Conservation (phyloP, 73 alveolate species). For the Tetrahymena borealis region DNA sequence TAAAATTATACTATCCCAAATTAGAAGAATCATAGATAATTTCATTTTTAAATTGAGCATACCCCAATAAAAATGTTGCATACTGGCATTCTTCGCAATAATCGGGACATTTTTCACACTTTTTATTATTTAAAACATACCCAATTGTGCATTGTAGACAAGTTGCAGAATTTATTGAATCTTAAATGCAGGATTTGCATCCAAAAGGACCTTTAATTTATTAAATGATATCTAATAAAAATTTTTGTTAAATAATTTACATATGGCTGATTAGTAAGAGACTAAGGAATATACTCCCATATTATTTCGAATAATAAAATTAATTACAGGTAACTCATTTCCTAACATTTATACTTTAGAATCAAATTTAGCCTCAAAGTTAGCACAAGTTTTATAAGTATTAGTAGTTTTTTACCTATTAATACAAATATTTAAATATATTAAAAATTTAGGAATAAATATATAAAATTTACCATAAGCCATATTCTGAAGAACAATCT, state of each 20-base stretch:
- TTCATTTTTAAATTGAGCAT: not conserved
- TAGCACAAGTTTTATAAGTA: not conserved
- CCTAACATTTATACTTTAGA: not conserved
- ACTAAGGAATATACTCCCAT: not conserved
- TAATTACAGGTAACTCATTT: not conserved
- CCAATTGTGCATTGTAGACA: not conserved
- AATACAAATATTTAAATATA: not conserved
- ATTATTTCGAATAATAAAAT: not conserved
- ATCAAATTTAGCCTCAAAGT: not conserved
- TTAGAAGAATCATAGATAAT: not conserved
- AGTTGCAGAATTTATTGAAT: not conserved
- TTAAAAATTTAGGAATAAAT: not conserved
- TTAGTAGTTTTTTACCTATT: not conserved
- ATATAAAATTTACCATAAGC: not conserved
- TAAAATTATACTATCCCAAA: not conserved
- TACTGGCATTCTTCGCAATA: not conserved
- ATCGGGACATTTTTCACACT: not conserved
- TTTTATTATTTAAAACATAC: not conserved
- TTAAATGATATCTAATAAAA: not conserved
- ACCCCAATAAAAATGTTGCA: not conserved
- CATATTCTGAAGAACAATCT: not conserved
- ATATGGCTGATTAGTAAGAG: not conserved
- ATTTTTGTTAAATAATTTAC: not conserved
- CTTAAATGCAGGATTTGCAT: not conserved
- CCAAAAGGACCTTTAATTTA: not conserved